Conservation (phyloP, 1,139 yeast species). For the Hyphopichia khmerensis region DNA sequence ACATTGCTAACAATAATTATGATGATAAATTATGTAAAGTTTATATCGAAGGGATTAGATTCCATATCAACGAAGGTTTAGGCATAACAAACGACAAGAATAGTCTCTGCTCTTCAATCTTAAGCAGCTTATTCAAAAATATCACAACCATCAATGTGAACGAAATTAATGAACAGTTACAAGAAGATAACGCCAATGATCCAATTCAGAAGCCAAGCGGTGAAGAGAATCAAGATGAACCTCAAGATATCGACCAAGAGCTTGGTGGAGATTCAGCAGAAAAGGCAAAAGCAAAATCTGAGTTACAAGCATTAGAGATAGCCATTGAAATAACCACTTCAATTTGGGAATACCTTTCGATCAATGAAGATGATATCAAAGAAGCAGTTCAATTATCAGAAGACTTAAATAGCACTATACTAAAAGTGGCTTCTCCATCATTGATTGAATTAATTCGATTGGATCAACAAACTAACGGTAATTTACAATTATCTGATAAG, state of each 20-base stretch:
- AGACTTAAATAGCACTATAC: slow-evolving; percentile 23
- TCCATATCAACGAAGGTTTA: slow-evolving; percentile 56
- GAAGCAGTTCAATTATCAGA: slow-evolving; percentile 21
- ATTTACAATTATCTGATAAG: slow-evolving; percentile 46
- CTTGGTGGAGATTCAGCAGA: slow-evolving; percentile 29
- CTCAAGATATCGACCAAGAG: slow-evolving; percentile 26
- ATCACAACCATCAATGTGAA: slow-evolving; percentile 44
- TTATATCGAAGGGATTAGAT: slow-evolving; percentile 58
- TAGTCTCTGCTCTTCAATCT: slow-evolving; percentile 20
- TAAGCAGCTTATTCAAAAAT: slow-evolving; percentile 24
- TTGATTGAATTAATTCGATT: slow-evolving; percentile 39
- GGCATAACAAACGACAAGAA: slow-evolving; percentile 18
- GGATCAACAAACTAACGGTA: slow-evolving; percentile 21
- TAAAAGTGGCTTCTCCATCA: slow-evolving; percentile 37
- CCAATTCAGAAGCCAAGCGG: slow-evolving; percentile 18
- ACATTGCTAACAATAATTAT: slow-evolving; percentile 16
- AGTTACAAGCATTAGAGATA: slow-evolving; percentile 64
- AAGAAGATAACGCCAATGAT: slow-evolving; percentile 41
- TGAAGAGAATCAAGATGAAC: slow-evolving; percentile 26
- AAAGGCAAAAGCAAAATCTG: slow-evolving; percentile 47
- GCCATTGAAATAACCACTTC: slow-evolving; percentile 76
- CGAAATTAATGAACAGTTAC: slow-evolving; percentile 32
- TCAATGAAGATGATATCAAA: slow-evolving; percentile 21
- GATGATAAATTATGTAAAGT: slow-evolving; percentile 47
- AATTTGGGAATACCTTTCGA: slow-evolving; percentile 57